These are phyloP conservation scores for Xylaria intraflava DNA, from an alignment of 495 filamentous ascomycete genomes.

Conservation along the genomic window DNA sequence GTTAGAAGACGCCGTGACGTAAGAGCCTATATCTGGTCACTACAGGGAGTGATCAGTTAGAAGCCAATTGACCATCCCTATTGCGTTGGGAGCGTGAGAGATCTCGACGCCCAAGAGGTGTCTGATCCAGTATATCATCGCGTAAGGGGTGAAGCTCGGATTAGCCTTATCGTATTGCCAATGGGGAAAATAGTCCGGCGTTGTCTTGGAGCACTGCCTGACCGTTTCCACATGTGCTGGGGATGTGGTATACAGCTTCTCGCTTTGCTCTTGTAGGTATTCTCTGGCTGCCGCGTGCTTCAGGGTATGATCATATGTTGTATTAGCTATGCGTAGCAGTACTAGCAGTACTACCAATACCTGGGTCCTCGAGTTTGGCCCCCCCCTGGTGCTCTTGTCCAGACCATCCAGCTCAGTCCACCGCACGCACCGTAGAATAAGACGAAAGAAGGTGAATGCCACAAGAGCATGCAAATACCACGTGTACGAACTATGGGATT, in stretches of 20 bases:
- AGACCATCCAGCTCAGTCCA: too few species aligned
- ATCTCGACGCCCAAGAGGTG: background rate
- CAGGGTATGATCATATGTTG: too few species aligned
- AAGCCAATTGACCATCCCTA: background rate
- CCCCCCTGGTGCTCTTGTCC: too few species aligned
- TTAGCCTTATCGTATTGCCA: background rate
- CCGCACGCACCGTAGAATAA: too few species aligned
- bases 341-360: too few species aligned
- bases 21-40: background rate
- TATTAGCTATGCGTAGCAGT: too few species aligned
- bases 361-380: too few species aligned
- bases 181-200: background rate
- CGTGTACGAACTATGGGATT: too few species aligned
- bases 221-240: background rate
- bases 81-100: background rate
- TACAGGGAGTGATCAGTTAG: background rate
- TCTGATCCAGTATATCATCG: background rate
- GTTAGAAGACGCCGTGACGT: background rate
- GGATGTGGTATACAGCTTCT: background rate
- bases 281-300: background rate
- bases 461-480: too few species aligned
- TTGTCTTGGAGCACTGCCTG: background rate
- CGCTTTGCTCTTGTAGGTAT: background rate
- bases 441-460: too few species aligned
- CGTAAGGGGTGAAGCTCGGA: background rate